These are phyloP conservation scores for Cyclotella distinguenda DNA, from an alignment of 108 stramenopile genomes.

Conservation along the genomic window DNA sequence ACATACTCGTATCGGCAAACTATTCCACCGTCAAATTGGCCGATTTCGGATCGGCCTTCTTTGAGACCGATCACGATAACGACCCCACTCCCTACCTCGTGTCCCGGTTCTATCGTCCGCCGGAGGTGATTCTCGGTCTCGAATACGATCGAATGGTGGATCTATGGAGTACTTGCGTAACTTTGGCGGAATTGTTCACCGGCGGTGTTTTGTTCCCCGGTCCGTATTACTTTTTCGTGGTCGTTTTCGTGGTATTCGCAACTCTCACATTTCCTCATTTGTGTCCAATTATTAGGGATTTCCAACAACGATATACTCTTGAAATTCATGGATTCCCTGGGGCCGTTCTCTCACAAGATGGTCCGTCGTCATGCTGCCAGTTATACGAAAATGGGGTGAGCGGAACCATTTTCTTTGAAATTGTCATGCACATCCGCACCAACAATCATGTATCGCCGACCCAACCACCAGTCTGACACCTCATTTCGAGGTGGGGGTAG, in stretches of 20 bases:
- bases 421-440: conserved; percentile 2
- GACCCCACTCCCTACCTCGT: conserved; percentile 96
- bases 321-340: conserved; percentile 92
- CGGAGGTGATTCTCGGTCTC: conserved; percentile 98
- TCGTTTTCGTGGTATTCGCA: no score
- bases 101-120: conserved; percentile 97
- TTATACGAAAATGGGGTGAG: conserved; percentile 52
- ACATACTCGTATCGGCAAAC: conserved; percentile 91
- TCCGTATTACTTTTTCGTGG: no score
- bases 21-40: conserved; percentile 83
- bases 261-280: no score
- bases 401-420: background rate
- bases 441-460: conserved; percentile 7
- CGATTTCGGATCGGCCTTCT: conserved; percentile 96
- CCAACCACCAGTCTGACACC: conserved; percentile 41
- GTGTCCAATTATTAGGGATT: no score
- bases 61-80: conserved; percentile 72
- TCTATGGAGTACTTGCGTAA: conserved; percentile 91
- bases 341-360: conserved; percentile 85
- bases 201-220: conserved; percentile 93
- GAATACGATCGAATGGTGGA: conserved; percentile 90
- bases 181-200: conserved; percentile 93
- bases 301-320: conserved; percentile 96
- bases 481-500: conserved; percentile 53
- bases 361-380: conserved; percentile 75